Base-by-base conservation (phyloP, 2,329 filamentous ascomycete species). In the Leptodontidium sp. region DNA sequence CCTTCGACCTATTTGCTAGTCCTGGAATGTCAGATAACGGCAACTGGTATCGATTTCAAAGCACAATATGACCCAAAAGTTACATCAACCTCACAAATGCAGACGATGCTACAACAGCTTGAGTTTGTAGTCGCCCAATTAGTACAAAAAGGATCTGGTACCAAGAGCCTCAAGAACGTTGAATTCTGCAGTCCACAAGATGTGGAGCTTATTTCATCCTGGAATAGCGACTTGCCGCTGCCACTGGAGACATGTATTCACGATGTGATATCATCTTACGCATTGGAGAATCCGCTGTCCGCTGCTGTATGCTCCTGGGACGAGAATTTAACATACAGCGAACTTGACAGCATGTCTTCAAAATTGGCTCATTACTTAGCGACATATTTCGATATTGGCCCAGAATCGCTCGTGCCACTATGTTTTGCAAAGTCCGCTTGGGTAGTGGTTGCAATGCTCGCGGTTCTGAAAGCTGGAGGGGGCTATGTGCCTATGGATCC, bases 1-100 rank as follows among this genome's bases (percentile, higher is more conserved):
- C 24, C 45, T 9, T 61, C 58, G 15, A 78, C 82, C 0, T 85
- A 85, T 67, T 80, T 83, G 8, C 76, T 85, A 1, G 84, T 84
- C 82, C 67, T 85, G 40, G 82, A 77, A 6, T 84, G 79, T 71
- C 80, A 81, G 7, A 79, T 84, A 4, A 75, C 77, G 35, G 81
- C 80, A 68, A 79, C 72, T 11, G 81, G 81, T 1, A 80, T 84
- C 65, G 73, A 80, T 57, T 77, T 83, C 8, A 80, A 79, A 26
- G 81, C 81, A 2, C 82, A 78, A 70, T 83, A 82, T 59, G 82
- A 83, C 52, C 77, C 70, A 62, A 76, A 73, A n/a, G 53, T 61
- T 24, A 43, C 64, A 12, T 17, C 61, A 38, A 35, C 35, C 17
- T n/a, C 24, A n/a, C 52, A 65, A 47, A 49, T 68, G 32, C 35